Base-by-base conservation (phyloP, 108 stramenopile genomes). In the Cyclotella choctawhatcheeana region DNA sequence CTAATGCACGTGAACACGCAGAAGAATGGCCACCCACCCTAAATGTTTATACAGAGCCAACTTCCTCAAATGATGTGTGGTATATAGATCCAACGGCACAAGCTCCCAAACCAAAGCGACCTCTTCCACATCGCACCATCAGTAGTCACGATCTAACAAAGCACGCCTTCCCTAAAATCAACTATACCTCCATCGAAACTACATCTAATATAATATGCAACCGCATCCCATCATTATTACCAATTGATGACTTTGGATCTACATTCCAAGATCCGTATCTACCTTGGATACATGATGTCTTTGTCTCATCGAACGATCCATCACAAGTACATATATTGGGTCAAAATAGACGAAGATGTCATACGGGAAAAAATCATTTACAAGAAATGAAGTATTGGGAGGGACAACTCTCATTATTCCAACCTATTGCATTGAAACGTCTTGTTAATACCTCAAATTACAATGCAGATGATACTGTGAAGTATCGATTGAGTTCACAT, bases 211-310 rank as follows among this genome's bases (percentile, higher is more conserved):
- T n/a, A n/a, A n/a, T 74, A 26, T 81, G 80, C 63, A 64, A 51
- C 0, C 45, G 44, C 22, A 34, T 81, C 16, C 80, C 80, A 33
- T 65, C 80, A 29, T 32, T 81, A 1, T 51, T 87, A 12, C 86
- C 86, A n/a, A 82, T 82, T 16, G 85, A 87, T 74, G 81, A 87
- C 14, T 87, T 82, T 60, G 85, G 84, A 16, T 68, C 80, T 2
- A 63, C 67, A 1, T 65, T 76, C 14, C 33, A 18, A 14, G 90
- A 91, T 74, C 85, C 89, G 4, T 90, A 83, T 48, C 70, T 91
- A 6, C 86, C 86, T 22, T 84, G 88, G 88, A 82, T 89, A 44
- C 88, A 91, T 58, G 88, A 89, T 67, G 59, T 86, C 17, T 87
- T 91, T 64, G 50, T 72, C 22, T 61, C 40, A 2, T 40, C n/a